Base-by-base conservation (phyloP, 495 filamentous ascomycete species). In the Penicillium daleae region DNA sequence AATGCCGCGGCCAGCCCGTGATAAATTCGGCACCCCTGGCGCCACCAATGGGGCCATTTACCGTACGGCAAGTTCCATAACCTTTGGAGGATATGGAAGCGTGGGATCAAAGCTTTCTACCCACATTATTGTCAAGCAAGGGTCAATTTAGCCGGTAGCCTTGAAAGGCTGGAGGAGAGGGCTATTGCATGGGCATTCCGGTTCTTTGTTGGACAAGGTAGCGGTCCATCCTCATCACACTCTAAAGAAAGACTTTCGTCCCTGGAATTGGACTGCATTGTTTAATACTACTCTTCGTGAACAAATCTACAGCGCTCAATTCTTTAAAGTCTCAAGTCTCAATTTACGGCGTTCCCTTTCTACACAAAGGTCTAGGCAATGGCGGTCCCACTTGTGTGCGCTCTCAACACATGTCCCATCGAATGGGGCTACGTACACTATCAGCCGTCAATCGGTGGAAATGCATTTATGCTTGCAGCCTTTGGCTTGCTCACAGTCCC, bases 351-450 rank as follows among this genome's bases (percentile, higher is more conserved):
- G 4, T 31, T 15, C 26, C 6, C 29, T 32, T 31, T n/a, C 17
- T 22, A 52, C 29, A 6, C 29, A 31, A 17, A 52, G 26, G n/a
- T n/a, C 26, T 19, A 5, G 26, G 49, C 49, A 32, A 52, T 52
- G 49, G 12, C 49, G 7, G 49, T 52, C 9, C 49, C 49, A 9
- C 12, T 32, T 6, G 26, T 52, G 13, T 52, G 49, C n/a, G 15
- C 49, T 7, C 49, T 52, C 49, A 52, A 52, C 7, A 52, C 31
- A 8, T 52, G 49, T 19, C 49, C 49, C 26, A 52, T 52, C 10
- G 49, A 52, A 31, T 52, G 49, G 49, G 49, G 26, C 26, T 52
- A 52, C 49, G 49, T 52, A 29, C 49, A 52, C 49, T 52, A 52
- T 52, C 49, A 52, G 49, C 49, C 49, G n/a, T 52, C 49, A 21